Conservation (phyloP, 2,329 filamentous ascomycete species). For the Mycocentrospora acerina region DNA sequence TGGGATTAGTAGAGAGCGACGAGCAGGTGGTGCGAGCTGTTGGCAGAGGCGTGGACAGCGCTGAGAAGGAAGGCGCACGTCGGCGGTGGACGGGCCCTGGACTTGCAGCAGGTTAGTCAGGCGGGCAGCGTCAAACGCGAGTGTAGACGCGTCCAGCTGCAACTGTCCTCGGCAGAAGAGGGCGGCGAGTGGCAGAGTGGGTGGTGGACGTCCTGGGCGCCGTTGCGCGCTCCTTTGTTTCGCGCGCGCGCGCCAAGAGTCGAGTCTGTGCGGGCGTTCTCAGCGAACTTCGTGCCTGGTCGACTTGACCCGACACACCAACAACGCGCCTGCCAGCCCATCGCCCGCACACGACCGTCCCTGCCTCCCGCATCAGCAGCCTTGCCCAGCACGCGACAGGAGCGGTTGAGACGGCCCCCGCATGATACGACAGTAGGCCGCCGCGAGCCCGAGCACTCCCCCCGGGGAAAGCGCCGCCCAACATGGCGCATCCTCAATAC, state of each 20-base stretch:
- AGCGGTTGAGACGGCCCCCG: constrained; percentile 8
- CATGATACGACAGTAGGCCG: constrained; percentile 27
- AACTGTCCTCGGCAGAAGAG: not conserved
- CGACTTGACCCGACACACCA: constrained; percentile 5
- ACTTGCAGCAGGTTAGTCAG: constrained; percentile 8
- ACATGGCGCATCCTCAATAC: constrained; percentile 36
- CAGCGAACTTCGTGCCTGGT: constrained; percentile 10
- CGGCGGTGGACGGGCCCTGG: not conserved
- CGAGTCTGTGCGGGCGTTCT: constrained; percentile 25
- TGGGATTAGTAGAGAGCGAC: no score
- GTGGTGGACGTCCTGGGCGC: constrained; percentile 1
- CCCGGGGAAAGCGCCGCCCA: constrained; percentile 29
- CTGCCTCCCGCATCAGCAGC: not conserved
- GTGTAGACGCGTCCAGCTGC: constrained; percentile 1
- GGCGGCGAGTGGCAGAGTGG: constrained; percentile 1
- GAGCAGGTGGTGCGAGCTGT: no score
- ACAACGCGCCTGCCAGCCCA: constrained; percentile 16
- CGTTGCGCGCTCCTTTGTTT: constrained; percentile 25
- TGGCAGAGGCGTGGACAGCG: no score
- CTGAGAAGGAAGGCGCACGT: no score
- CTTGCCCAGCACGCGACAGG: no score
- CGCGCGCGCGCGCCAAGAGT: constrained; percentile 29
- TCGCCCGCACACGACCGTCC: constrained; percentile 1
- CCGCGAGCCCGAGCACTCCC: constrained; percentile 23
- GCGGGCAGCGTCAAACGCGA: not conserved